Percentiles rank a stretch among this genome's conserved stretches.
Conservation (phyloP, 768 basidiomycete genomes). For the Candolleomyces aberdarensis region DNA sequence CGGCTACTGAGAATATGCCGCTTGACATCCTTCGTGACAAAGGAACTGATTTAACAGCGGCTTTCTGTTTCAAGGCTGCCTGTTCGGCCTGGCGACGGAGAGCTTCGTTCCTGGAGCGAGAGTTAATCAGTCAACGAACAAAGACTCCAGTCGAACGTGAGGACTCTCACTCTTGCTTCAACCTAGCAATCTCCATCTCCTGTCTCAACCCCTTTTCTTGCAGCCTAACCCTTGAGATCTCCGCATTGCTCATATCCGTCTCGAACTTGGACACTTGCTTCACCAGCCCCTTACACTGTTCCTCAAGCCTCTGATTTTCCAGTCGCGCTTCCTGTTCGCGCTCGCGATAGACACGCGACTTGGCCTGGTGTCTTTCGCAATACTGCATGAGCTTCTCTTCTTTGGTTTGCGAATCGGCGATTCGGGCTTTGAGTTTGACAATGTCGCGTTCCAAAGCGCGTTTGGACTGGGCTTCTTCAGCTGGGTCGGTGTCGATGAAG, state of each 20-base stretch:
- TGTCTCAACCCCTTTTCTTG: not conserved
- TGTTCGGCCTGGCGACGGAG: too few relatives aligned
- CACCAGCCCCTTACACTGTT: not conserved
- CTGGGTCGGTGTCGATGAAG: slow-evolving; percentile 7
- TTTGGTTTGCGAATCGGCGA: not conserved
- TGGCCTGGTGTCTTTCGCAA: slow-evolving; percentile 4
- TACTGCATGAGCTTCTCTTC: slow-evolving; percentile 4
- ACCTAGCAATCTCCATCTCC: not conserved
- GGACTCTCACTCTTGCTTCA: too few relatives aligned
- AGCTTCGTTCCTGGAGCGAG: too few relatives aligned
- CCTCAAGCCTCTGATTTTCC: not conserved
- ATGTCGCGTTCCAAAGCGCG: not conserved
- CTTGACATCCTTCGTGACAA: too few relatives aligned
- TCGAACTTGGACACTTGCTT: not conserved
- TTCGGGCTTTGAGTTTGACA: not conserved
- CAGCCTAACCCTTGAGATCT: not conserved
- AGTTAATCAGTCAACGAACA: too few relatives aligned
- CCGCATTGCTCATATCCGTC: not conserved
- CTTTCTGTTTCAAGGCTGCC: not conserved
- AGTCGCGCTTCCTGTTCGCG: slow-evolving; percentile 1
- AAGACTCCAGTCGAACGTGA: too few relatives aligned
- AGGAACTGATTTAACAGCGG: not conserved
- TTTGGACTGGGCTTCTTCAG: not conserved
- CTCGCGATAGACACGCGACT: not conserved
- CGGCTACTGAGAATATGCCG: not conserved